Base-by-base conservation (phyloP, 2,329 filamentous ascomycete genomes). In the Trichoderma koningii region DNA sequence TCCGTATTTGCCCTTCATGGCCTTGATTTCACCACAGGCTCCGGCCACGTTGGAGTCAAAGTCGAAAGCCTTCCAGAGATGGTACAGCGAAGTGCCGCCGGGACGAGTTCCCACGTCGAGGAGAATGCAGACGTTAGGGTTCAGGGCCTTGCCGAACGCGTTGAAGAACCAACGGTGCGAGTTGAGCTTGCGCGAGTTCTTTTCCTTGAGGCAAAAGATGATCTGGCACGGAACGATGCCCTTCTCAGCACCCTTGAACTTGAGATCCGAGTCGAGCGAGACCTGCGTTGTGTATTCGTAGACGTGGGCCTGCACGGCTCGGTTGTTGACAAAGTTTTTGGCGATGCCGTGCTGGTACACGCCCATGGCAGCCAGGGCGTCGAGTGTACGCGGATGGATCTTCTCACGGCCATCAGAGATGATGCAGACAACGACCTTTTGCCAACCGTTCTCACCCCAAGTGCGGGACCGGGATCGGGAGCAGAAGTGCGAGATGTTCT, bases 91-190 rank as follows among this genome's bases (percentile, higher is more conserved):
- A 64, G 89, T 97, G 50, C 87, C 83, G 0, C 92, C 92, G 0
- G 95, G 95, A 66, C 92, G 92, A 0, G 95, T 99, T 64, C 96
- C 96, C 12, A 99, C 96, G 76, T 99, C 95, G 15, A 99, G 88
- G 68, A 99, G 80, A 75, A 99, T 97, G 77, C 95, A 99, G 41
- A 99, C 91, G 70, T 99, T 99, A 0, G 95, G 95, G 70, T 94
- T 96, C 26, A 99, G 83, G 0, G 94, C 90, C 68, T 89, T 88
- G 34, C 95, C 96, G 74, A 99, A 97, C 0, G 95, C 95, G 74
- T 99, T 99, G 82, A 99, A 99, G 80, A 97, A 98, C 95, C 95
- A 99, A 65, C 95, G 88, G 77, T 99, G 95, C 0, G 93, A 97
- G 81, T 99, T 99, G 71, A 99, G 85, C 81, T 99, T 99, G 79